Base-by-base conservation (phyloP, 805 yeast genomes). In the Sugiyamaella lignohabitans region DNA sequence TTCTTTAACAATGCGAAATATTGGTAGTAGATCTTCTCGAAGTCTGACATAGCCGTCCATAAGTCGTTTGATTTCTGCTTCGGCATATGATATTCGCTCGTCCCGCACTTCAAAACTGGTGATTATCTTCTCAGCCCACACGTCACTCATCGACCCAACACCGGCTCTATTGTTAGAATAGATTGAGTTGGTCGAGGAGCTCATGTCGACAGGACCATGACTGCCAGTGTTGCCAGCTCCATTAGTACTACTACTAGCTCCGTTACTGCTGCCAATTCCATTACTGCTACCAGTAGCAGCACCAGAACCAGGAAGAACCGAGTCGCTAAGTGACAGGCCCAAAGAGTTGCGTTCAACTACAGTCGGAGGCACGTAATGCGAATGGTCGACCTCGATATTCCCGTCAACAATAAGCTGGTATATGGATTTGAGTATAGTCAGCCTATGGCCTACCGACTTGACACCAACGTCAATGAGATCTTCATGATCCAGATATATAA, bases 401-500 rank as follows among this genome's bases (percentile, higher is more conserved):
- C 47, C 49, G 20, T 29, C 41, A 4, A 66, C 54, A 14, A 76
- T 63, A 37, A 87, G 65, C 35, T 72, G 76, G 55, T 78, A 74
- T 35, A 87, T 74, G 23, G 78, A 74, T 43, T 74, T 70, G 60
- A 86, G 79, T 37, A 88, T 66, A 35, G 63, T 61, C 2, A 89
- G 68, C 22, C 96, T 71, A 17, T 75, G 73, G 24, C 74, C 73
- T 27, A 84, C 60, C 29, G 70, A 67, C 4, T 51, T 47, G 1
- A 84, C 72, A 2, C 89, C 94, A 58, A 91, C 66, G 45, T 88
- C 96, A 50, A 72, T 69, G 38, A 89, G 74, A 59, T 87, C 93
- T 5, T 75, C 78, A 10, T 84, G 76, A 27, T 79, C 78, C 42
- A 89, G 68, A 51, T 78, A 80, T 1, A 86, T 79, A 43, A 91